Evolutionary conservation across 768 basidiomycete genomes (phyloP), one percentile per base, ranked within the genome.

Genomic region (Termitomyces sp.): DNA sequence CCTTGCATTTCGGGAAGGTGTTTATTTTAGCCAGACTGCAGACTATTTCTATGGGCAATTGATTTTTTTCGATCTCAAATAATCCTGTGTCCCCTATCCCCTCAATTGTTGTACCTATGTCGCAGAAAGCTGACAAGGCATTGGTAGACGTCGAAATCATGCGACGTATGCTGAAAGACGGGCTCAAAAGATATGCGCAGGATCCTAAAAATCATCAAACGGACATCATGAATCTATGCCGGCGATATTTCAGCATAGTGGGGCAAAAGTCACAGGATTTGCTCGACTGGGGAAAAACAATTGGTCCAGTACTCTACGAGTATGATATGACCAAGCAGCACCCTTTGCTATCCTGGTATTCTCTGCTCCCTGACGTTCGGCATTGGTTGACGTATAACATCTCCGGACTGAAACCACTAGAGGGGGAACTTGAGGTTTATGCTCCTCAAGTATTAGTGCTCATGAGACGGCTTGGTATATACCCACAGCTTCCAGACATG

Each of bases 371-470:
- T 20, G 46, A 57, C 8, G 28, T 44, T 10, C 24, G 32, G 16
- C n/a, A 52, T 35, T 52, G 24, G 12, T 10, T 57, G 33, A 2
- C 2, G 4, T 57, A 22, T 16, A 36, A 57, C 7, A 20, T 57
- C 30, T 24, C 49, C 13, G 50, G 14, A n/a, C 5, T 51, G 9
- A 24, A 55, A 6, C 16, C 33, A 1, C 32, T 22, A 20, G 47
- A 44, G 22, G 44, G n/a, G 2, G 12, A 5, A 33, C 18, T 51
- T 8, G 49, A 51, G 24, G 12, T 57, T 22, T 57, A 57, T 16
- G 49, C 56, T 33, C 50, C 13, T 14, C 56, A 57, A 38, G 56
- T 57, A 12, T 28, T 45, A 32, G 56, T 24, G 22, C 45, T 57
- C 1, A 52, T 57, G 56, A 57, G 50, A 33, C 30, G 24, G n/a